Base-by-base conservation (phyloP, 441 rosid genomes). In the Eutrema salsugineum region DNA sequence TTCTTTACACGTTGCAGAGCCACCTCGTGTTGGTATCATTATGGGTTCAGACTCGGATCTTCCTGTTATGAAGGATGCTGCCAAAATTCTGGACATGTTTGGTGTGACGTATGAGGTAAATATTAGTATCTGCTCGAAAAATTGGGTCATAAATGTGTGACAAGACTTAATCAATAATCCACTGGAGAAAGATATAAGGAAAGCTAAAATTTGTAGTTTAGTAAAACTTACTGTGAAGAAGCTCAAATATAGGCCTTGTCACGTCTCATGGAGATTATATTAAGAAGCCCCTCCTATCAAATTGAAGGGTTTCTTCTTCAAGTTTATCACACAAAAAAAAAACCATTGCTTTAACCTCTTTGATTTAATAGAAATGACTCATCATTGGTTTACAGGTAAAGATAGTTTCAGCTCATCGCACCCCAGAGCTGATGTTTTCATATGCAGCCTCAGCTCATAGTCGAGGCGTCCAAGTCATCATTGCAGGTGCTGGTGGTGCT, bases 401-500 rank as follows among this genome's bases (percentile, higher is more conserved):
- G 77, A 89, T 91, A 69, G 91, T 91, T 60, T 95, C 97, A 2
- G 97, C 98, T 5, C 99, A 95, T 82, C 83, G 97, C 40, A 93
- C 97, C 22, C 97, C 98, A 30, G 93, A 91, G 74, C 48, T 86
- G 81, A 93, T 95, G 99, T 89, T 77, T 72, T 75, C 89, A 42
- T 95, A 95, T 78, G 99, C 98, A 32, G 77, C 69, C 8, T 82
- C 95, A 75, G 94, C 97, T 47, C 75, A 63, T 71, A 83, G 81
- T 19, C 80, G 86, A 76, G 98, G 99, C 14, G 50, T 88, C 66
- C 95, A 89, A 68, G 80, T 95, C 57, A 93, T 93, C 72, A 89
- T 95, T 60, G 97, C 98, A 43, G 99, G 97, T 59, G 99, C 99
- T 69, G 98, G 99, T 77, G 99, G 98, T 58, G 98, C 99, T 55